Evolutionary conservation across 2,329 filamentous ascomycete species (phyloP).

Genomic region (Alternaria rosae): DNA sequence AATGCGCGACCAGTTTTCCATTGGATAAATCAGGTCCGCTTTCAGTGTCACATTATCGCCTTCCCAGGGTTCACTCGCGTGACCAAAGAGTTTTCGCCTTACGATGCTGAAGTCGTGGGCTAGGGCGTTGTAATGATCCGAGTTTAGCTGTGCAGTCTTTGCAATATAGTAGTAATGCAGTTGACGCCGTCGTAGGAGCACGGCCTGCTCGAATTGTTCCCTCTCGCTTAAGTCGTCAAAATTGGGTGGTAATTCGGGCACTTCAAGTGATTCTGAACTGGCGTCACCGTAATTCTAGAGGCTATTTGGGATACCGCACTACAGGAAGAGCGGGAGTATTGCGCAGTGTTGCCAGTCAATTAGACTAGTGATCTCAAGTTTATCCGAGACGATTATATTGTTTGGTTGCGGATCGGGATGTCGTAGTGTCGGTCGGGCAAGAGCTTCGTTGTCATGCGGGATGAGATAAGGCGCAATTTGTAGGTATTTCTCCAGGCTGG

Average conservation of each 20-base stretch:
- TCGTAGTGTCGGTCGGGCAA: slow-evolving; percentile 37
- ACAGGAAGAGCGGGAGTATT: slow-evolving; percentile 49
- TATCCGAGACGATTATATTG: slow-evolving; percentile 45
- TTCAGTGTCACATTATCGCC: slow-evolving; percentile 41
- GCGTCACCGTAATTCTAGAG: slow-evolving; percentile 53
- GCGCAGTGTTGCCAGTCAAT: slow-evolving; percentile 47
- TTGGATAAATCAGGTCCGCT: slow-evolving; percentile 31
- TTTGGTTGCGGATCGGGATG: slow-evolving; percentile 46
- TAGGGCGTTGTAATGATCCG: slow-evolving; percentile 36
- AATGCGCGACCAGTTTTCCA: slow-evolving; percentile 30
- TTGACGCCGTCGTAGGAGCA: slow-evolving; percentile 39
- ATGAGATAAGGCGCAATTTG: slow-evolving; percentile 32
- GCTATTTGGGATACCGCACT: slow-evolving; percentile 49
- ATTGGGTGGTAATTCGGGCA: slow-evolving; percentile 32
- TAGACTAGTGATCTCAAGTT: slow-evolving; percentile 45
- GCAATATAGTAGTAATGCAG: slow-evolving; percentile 42
- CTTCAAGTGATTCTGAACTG: slow-evolving; percentile 28
- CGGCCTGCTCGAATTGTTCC: slow-evolving; percentile 33
- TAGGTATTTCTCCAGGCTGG: slow-evolving; percentile 41
- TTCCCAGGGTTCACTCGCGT: slow-evolving; percentile 38
- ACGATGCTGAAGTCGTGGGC: slow-evolving; percentile 27
- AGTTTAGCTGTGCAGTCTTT: slow-evolving; percentile 33
- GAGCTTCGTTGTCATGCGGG: slow-evolving; percentile 16
- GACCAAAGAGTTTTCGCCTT: slow-evolving; percentile 34
- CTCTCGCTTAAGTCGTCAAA: slow-evolving; percentile 29